A percentile compares a stretch with the other conserved stretches of the same genome.
Conservation (phyloP, 345 rosid genomes). For the Brassica incana region DNA sequence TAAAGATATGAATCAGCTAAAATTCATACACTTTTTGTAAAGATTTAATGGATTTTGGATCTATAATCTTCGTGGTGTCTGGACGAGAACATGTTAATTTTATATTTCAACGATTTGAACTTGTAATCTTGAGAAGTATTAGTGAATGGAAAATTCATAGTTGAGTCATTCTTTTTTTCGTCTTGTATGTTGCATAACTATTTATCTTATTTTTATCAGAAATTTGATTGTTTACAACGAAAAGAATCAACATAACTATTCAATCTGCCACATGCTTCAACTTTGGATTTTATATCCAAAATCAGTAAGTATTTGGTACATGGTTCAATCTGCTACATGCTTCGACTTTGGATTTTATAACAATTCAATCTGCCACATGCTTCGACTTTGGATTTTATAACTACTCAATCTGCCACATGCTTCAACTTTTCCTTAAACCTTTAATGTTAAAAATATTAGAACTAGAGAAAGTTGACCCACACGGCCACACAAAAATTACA, state of each 20-base stretch:
- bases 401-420: too few species aligned
- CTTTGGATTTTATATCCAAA: background rate
- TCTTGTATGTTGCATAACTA: background rate
- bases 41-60: too few species aligned
- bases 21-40: too few species aligned
- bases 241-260: background rate
- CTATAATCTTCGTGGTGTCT: background rate
- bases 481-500: slow-evolving; percentile 16
- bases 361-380: too few species aligned
- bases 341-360: too few species aligned
- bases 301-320: background rate
- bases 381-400: too few species aligned
- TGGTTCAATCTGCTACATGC: too few species aligned
- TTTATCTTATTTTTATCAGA: background rate
- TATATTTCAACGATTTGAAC: background rate
- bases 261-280: background rate
- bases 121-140: background rate
- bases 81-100: background rate
- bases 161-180: background rate
- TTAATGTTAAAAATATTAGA: background rate
- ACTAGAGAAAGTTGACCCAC: slow-evolving; percentile 27
- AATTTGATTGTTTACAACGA: background rate
- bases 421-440: too few species aligned
- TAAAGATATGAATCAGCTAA: too few species aligned
- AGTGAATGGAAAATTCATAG: background rate